Evolutionary conservation across 345 rosid genomes (phyloP).

Genomic region (Citrus reticulata): DNA sequence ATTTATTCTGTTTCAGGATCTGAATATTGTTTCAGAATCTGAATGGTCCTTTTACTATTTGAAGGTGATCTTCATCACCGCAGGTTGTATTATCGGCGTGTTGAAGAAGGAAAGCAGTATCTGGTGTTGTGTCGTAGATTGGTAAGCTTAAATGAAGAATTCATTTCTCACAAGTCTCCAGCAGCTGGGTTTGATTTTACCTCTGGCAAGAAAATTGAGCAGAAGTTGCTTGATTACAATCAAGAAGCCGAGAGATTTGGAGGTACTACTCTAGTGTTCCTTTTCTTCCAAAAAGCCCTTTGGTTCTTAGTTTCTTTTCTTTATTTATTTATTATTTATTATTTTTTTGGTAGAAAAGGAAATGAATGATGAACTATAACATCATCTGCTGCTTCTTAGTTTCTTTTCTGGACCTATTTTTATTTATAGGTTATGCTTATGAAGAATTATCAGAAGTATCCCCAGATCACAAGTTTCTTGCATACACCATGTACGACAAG

Average conservation of each 20-base stretch:
- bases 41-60: not conserved
- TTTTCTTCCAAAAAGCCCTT: not conserved
- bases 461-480: conserved; percentile 84
- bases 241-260: conserved; percentile 96
- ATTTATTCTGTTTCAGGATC: not conserved
- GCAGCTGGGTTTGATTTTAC: conserved; percentile 79
- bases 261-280: conserved; percentile 42
- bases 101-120: conserved; percentile 93
- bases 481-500: conserved; percentile 98
- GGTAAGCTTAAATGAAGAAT: conserved; percentile 73
- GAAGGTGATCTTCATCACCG: conserved; percentile 12
- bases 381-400: not conserved
- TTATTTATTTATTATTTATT: too few species aligned
- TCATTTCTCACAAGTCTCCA: conserved; percentile 74
- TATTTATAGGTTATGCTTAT: conserved; percentile 73
- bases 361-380: not conserved
- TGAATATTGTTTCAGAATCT: not conserved
- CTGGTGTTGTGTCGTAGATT: conserved; percentile 75
- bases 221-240: conserved; percentile 90
- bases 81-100: conserved; percentile 89
- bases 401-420: not conserved
- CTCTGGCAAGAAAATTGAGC: conserved; percentile 90
- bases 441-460: conserved; percentile 94
- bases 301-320: not conserved
- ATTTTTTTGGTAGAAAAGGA: not conserved